These are phyloP conservation scores for Solanum hybrid DNA, from an alignment of 305 asterid species.

Conservation along the genomic window DNA sequence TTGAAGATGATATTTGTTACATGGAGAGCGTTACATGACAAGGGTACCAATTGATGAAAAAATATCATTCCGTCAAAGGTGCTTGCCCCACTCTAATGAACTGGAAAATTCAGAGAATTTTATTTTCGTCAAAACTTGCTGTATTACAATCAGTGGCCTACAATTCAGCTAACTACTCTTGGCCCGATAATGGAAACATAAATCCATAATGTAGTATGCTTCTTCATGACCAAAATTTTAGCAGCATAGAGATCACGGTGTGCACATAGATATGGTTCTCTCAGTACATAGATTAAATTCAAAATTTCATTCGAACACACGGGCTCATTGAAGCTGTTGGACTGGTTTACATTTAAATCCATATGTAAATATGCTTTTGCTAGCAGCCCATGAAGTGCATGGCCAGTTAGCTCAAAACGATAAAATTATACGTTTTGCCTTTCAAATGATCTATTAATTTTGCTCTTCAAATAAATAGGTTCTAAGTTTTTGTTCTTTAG, in stretches of 20 bases:
- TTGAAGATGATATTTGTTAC: background rate
- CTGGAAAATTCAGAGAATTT: background rate
- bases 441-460: no score
- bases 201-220: background rate
- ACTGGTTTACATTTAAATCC: background rate
- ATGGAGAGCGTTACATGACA: background rate
- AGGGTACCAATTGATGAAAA: background rate
- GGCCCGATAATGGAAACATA: background rate
- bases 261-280: background rate
- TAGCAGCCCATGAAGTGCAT: background rate
- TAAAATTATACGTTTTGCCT: no score
- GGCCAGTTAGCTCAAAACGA: background rate
- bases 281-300: background rate
- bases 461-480: background rate
- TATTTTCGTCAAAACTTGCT: background rate
- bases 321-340: background rate
- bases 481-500: no score
- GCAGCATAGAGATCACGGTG: background rate
- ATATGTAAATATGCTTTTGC: background rate
- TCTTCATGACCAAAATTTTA: background rate
- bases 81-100: background rate
- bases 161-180: background rate
- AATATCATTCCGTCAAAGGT: background rate
- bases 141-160: background rate
- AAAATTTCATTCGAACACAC: background rate